Base-by-base conservation (phyloP, 345 rosid genomes). In the Carallia pectinifolia region DNA sequence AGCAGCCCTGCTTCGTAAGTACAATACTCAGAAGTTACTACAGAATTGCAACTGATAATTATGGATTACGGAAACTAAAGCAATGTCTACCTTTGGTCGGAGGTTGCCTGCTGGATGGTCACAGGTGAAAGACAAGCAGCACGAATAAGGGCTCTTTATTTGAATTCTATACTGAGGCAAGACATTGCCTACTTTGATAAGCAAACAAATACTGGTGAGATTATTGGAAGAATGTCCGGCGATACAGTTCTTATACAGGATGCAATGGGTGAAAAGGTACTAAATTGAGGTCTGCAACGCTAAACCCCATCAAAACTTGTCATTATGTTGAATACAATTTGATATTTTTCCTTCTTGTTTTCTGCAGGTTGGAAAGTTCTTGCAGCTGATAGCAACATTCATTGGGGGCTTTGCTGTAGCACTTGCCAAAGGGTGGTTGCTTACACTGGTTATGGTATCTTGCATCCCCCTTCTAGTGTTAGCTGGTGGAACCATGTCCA, bases 121-220 rank as follows among this genome's bases (percentile, higher is more conserved):
- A 82, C 86, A 48, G 86, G 86, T 38, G 86, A 82, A 67, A 76
- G 83, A 69, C 86, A 82, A 50, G 83, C 86, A 2, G 73, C 86
- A 3, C 74, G 78, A 48, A 82, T 82, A 39, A 71, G 86, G 68
- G 55, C 73, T 48, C 48, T 72, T 48, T 82, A 82, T 67, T 64
- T 82, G 60, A 74, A 69, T 60, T 69, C 86, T 1, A 74, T 82
- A 54, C 40, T 82, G 66, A 74, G 81, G 61, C 86, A 82, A 58
- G 86, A 82, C 44, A 63, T 82, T 47, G 68, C 71, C 37, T 82
- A 65, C 70, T 82, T 82, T 2, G 86, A 82, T 58, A 68, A 48
- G 66, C 81, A 82, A 71, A 79, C 81, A 1, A 77, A 56, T 53
- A 82, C 86, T 0, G 86, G 83, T 33, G 81, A 82, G 53, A 78